Base-by-base conservation (phyloP, 257 asterid species). In the Lycium ferocissimum region DNA sequence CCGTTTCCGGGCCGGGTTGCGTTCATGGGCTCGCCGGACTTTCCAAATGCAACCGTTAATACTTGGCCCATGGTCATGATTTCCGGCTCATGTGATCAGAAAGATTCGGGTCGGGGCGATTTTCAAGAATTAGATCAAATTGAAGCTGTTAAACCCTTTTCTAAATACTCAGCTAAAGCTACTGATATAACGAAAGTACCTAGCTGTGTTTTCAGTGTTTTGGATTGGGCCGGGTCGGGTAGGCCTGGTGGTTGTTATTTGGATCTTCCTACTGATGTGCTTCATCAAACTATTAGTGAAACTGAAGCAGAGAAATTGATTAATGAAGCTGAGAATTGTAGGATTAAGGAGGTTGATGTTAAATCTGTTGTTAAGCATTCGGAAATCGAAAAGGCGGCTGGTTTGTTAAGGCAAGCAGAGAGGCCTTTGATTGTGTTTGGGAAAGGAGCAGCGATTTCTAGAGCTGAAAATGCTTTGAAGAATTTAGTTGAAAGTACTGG, bases 1-100 rank as follows among this genome's bases (percentile, higher is more conserved):
- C 99, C 1, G 99, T 95, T 1, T 95, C 99, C 4, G 99, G 98
- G 40, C 99, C 99, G 1, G 99, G 99, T 14, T 95, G 98, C 86
- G 98, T 95, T 80, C 99, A 95, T 72, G 99, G 94, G 1, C 92
- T 95, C 47, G 99, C 99, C 79, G 99, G 99, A n/a, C 84, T 95
- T 4, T 95, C n/a, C 98, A 61, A 95, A 95, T 91, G 99, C 99
- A 51, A 86, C 90, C 49, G 88, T 89, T 49, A 95, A 95, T 57
- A 91, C 91, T 76, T 95, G 99, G 99, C 98, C 99, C 11, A 86
- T 95, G 97, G 90, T 95, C 51, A 26, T 95, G 83, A 92, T 95
- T 61, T 95, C 99, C 57, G 99, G 99, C 17, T 93, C 98, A 76
- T 95, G 93, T 82, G 97, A 94, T 14, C 99, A 95, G 92, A 90